A percentile compares a stretch with the other conserved stretches of the same genome.
Evolutionary conservation across 768 basidiomycete genomes (phyloP).

Genomic region (Tephrocybe sp.): DNA sequence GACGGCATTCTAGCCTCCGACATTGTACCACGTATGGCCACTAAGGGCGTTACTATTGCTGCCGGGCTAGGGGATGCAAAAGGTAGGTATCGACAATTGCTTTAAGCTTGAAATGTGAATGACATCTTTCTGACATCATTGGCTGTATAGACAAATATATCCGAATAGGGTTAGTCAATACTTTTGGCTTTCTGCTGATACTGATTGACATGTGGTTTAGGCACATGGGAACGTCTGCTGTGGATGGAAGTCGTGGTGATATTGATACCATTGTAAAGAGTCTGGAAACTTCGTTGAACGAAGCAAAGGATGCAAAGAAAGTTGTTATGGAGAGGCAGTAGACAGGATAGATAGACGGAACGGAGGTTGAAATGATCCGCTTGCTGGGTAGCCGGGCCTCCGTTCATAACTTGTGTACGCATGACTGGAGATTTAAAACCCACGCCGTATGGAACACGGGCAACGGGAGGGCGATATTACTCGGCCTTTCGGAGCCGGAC

Average conservation of each 20-base stretch:
- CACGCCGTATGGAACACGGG: background rate
- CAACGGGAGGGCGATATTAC: background rate
- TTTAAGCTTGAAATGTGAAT: background rate
- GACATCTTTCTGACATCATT: background rate
- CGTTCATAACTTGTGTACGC: background rate
- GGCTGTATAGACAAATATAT: slow-evolving; percentile 65
- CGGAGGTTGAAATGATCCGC: slow-evolving; percentile 10
- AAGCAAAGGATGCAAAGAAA: slow-evolving; percentile 20
- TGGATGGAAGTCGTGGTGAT: slow-evolving; percentile 63
- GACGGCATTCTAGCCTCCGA: slow-evolving; percentile 65
- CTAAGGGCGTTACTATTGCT: slow-evolving; percentile 72
- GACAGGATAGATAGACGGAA: slow-evolving; percentile 4
- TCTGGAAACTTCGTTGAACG: slow-evolving; percentile 46
- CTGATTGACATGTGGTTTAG: slow-evolving; percentile 29
- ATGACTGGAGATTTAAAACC: background rate
- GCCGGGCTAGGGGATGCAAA: slow-evolving; percentile 78
- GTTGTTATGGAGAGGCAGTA: slow-evolving; percentile 4
- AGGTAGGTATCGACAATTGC: slow-evolving; percentile 30
- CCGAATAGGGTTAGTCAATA: slow-evolving; percentile 58
- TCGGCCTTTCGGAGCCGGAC: slow-evolving; percentile 2
- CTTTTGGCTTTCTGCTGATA: background rate
- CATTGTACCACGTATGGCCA: slow-evolving; percentile 61
- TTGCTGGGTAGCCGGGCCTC: slow-evolving; percentile 11
- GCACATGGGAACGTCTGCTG: slow-evolving; percentile 83
- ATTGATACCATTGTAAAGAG: slow-evolving; percentile 60